Evolutionary conservation across 1,139 yeast species (phyloP).

Genomic region (Maudiozyma humilis): DNA sequence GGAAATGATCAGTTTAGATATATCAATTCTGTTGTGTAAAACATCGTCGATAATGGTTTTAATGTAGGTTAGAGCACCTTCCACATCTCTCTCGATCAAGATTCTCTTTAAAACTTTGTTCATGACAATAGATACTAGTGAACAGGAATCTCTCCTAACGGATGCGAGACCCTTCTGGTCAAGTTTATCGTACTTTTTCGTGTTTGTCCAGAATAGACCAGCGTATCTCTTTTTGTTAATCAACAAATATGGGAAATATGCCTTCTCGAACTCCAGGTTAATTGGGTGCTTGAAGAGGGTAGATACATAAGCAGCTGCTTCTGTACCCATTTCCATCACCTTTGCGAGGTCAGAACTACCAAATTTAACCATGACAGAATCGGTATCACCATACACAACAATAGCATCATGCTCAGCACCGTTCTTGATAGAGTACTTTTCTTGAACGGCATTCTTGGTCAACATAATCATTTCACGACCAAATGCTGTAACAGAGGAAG

Average conservation of each 20-base stretch:
- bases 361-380: slow-evolving; percentile 97
- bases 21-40: slow-evolving; percentile 82
- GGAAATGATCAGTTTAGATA: slow-evolving; percentile 88
- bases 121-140: slow-evolving; percentile 87
- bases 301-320: slow-evolving; percentile 87
- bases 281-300: slow-evolving; percentile 74
- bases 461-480: slow-evolving; percentile 96
- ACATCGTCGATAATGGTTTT: slow-evolving; percentile 84
- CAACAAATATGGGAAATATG: slow-evolving; percentile 85
- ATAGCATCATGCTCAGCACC: slow-evolving; percentile 78
- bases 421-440: slow-evolving; percentile 64
- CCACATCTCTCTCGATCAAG: slow-evolving; percentile 82
- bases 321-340: slow-evolving; percentile 87
- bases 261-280: slow-evolving; percentile 93
- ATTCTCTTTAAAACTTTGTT: slow-evolving; percentile 83
- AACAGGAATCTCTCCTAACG: slow-evolving; percentile 94
- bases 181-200: slow-evolving; percentile 88
- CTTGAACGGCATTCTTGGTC: slow-evolving; percentile 81
- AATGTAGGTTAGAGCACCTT: slow-evolving; percentile 76
- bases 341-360: slow-evolving; percentile 75
- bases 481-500: slow-evolving; percentile 90
- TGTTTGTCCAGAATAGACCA: slow-evolving; percentile 90
- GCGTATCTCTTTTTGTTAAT: slow-evolving; percentile 96
- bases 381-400: slow-evolving; percentile 97
- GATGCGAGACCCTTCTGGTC: slow-evolving; percentile 98